Percentiles rank a stretch among this genome's conserved stretches.
These are phyloP conservation scores for Aspergillus pseudotamarii DNA, from an alignment of 2,329 filamentous ascomycete species.

Conservation along the genomic window DNA sequence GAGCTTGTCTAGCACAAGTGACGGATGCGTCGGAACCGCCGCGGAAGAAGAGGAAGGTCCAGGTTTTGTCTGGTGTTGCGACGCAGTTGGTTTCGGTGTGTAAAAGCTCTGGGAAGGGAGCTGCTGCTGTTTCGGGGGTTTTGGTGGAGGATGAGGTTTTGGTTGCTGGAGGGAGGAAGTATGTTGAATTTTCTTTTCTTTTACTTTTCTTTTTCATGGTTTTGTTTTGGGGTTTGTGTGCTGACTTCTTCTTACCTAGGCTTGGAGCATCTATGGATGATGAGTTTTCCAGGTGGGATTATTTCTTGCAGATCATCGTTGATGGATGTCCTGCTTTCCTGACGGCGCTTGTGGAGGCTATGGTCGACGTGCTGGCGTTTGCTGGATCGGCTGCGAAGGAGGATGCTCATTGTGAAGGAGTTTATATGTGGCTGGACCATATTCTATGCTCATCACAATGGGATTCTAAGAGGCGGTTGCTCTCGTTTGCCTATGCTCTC, in stretches of 20 bases:
- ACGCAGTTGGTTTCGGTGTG: constrained; percentile 34
- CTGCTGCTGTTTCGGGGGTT: constrained; percentile 24
- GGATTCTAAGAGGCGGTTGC: constrained; percentile 30
- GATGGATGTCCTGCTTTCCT: constrained; percentile 39
- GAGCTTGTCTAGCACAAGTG: constrained; percentile 22
- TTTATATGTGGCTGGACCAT: constrained; percentile 55
- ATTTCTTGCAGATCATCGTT: constrained; percentile 40
- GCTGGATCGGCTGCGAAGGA: constrained; percentile 20
- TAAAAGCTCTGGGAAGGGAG: constrained; percentile 20
- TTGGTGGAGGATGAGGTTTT: constrained; percentile 33
- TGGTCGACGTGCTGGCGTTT: constrained; percentile 41
- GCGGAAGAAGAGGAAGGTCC: constrained; percentile 34
- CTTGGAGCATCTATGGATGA: constrained; percentile 32
- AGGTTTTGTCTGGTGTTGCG: constrained; percentile 24
- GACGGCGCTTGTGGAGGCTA: constrained; percentile 39
- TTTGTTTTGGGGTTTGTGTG: neutral
- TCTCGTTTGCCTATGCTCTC: constrained; percentile 37
- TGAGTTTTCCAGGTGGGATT: constrained; percentile 39
- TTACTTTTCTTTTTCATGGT: neutral
- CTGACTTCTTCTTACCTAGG: constrained; percentile 18
- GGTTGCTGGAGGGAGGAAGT: constrained; percentile 32
- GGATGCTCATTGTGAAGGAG: constrained; percentile 44
- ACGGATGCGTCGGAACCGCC: constrained; percentile 19
- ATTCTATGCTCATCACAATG: constrained; percentile 46
- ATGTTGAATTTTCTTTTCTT: constrained; percentile 17